phyloP scores from a whole-genome alignment of 1,139 yeast genomes.

The Geotrichum carabidarum region DNA sequence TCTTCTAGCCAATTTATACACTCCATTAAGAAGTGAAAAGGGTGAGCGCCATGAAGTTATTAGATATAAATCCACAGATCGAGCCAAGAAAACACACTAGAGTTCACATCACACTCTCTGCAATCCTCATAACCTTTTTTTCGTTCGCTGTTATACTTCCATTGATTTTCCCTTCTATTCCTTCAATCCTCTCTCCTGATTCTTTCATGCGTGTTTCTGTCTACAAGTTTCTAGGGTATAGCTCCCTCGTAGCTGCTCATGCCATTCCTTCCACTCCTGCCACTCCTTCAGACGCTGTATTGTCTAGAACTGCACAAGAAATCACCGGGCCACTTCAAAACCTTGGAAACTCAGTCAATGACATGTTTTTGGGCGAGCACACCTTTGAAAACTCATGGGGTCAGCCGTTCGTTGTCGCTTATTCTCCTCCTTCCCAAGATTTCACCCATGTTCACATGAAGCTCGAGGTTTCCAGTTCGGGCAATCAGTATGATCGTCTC shows the following conservation, averaged over 20 bases:
- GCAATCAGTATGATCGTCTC: slow-evolving; percentile 73
- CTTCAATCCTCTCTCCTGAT: slow-evolving; percentile 8
- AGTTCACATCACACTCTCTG: slow-evolving; percentile 1
- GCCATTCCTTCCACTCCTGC: neutral
- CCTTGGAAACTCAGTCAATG: slow-evolving; percentile 16
- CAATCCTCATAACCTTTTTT: slow-evolving; percentile 4
- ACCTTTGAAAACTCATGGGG: slow-evolving; percentile 59
- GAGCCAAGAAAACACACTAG: slow-evolving; percentile 1
- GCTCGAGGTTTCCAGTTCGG: slow-evolving; percentile 54
- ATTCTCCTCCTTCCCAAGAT: slow-evolving; percentile 40
- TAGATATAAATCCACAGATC: slow-evolving; percentile 10
- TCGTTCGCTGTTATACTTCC: slow-evolving; percentile 14
- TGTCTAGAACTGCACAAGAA: slow-evolving; percentile 4
- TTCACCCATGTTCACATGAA: slow-evolving; percentile 61
- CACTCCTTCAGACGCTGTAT: neutral
- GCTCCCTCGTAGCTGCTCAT: slow-evolving; percentile 9
- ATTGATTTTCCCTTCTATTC: slow-evolving; percentile 9
- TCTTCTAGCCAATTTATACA: no score
- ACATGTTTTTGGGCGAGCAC: slow-evolving; percentile 15
- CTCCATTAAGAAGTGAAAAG: no score
- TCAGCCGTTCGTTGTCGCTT: slow-evolving; percentile 43
- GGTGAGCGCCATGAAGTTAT: neutral
- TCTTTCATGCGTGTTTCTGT: slow-evolving; percentile 7
- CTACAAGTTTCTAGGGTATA: slow-evolving; percentile 1
- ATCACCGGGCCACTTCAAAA: slow-evolving; percentile 17